Evolutionary conservation across 768 basidiomycete species (phyloP), one percentile per base, ranked within the genome.

Genomic region (Mycena crocata): DNA sequence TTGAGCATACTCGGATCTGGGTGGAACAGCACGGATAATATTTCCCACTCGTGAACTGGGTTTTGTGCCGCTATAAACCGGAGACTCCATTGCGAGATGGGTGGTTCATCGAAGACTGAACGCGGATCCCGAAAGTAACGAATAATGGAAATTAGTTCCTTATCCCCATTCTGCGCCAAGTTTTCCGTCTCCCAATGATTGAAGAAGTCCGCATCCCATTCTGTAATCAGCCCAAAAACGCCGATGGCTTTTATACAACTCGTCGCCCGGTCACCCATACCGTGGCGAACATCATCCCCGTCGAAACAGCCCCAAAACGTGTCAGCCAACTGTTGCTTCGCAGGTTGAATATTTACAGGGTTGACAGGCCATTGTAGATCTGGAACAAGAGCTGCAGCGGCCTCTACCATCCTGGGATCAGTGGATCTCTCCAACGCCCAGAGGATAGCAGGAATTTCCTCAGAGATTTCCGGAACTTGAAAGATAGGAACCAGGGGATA

Each of bases 1-100:
- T 8, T 21, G 35, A 44, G 56, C 8, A 30, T 15, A 5, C 12
- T 7, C 26, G 35, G 24, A 9, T 46, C 32, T 1, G 57, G 45
- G 2, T 24, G n/a, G 35, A 58, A 58, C 32, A 17, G 19, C n/a
- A 2, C n/a, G 12, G 23, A 58, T 44, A 5, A 58, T 1, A 34
- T 15, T 58, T 3, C 5, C 23, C 24, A 48, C 24, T n/a, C 21
- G 15, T 14, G 5, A 30, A 14, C 48, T 23, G 19, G 34, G 6
- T 37, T 9, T n/a, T 46, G 57, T 13, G 23, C 32, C 13, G 45
- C 23, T 24, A 58, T 58, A 32, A 58, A 58, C 7, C 57, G 57
- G 9, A 58, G 34, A 9, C 45, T 23, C 57, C 57, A 58, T 2
- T 46, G 57, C 1, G 57, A 46, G 24, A 58, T 24, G 17, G 42